These are phyloP conservation scores for Amanita inopinata DNA, from an alignment of 768 basidiomycete genomes.

Conservation along the genomic window DNA sequence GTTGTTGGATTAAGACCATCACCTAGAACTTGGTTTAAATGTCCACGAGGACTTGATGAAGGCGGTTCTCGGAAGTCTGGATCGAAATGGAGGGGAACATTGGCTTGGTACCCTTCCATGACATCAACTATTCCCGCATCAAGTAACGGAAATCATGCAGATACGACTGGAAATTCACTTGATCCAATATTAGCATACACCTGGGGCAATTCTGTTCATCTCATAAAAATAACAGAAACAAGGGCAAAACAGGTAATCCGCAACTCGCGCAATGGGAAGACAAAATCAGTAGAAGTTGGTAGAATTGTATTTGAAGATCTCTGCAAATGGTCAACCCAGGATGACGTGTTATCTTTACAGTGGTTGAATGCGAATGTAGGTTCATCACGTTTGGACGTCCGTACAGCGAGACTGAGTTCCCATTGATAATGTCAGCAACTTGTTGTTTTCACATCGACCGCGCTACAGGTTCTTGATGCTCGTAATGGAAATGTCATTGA, in stretches of 20 bases:
- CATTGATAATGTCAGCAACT: constrained; percentile 46
- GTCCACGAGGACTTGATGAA: constrained; percentile 43
- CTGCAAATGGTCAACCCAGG: constrained; percentile 50
- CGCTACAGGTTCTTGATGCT: constrained; percentile 67
- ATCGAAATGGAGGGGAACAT: constrained; percentile 47
- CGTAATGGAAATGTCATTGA: constrained; percentile 51
- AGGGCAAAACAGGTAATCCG: constrained; percentile 38
- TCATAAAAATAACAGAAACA: constrained; percentile 60
- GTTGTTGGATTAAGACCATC: constrained; percentile 88
- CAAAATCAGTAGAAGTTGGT: constrained; percentile 49
- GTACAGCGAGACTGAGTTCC: constrained; percentile 5
- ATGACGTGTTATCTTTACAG: constrained; percentile 62
- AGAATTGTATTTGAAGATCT: constrained; percentile 53
- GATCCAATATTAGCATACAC: constrained; percentile 72
- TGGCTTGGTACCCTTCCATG: constrained; percentile 80
- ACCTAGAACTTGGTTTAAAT: constrained; percentile 88
- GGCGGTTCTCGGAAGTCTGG: constrained; percentile 29
- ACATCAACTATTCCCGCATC: constrained; percentile 11
- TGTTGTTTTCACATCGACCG: constrained; percentile 41
- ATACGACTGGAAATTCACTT: constrained; percentile 17
- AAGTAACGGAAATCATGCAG: constrained; percentile 16
- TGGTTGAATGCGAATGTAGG: constrained; percentile 88
- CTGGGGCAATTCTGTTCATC: constrained; percentile 64
- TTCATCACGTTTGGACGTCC: constrained; percentile 16
- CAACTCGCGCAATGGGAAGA: constrained; percentile 52